Base-by-base conservation (phyloP, 2,329 filamentous ascomycete species). In the Colletotrichum endophyticum region DNA sequence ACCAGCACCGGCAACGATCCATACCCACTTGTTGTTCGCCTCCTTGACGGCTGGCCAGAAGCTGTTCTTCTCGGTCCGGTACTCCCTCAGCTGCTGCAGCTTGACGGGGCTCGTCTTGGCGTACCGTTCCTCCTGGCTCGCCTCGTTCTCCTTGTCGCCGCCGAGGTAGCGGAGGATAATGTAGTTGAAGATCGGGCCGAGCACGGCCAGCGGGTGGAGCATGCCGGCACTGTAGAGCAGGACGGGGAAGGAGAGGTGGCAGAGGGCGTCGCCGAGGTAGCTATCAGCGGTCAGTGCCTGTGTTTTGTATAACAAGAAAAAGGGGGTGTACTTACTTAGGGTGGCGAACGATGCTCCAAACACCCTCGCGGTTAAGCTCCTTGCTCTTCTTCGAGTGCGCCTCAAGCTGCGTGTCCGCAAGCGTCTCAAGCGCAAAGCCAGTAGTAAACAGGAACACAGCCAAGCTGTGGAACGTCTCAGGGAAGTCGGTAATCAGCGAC, bases 281-380 rank as follows among this genome's bases (percentile, higher is more conserved):
- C 90, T 92, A 67, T 36, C 39, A 67, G 15, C 25, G 7, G 66
- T n/a, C 49, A 56, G 53, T 16, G 3, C 32, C 27, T 11, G 1
- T 19, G 1, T 28, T 12, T 61, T 0, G 8, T 2, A 11, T n/a
- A 0, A 15, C 2, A n/a, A 3, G 15, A 19, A 28, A 25, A 19
- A 39, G 6, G 16, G 39, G 19, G 32, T 34, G n/a, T 13, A 84
- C 89, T 82, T 85, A 92, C 90, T 92, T 92, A 1, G 91, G 91
- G 83, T 92, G 91, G 66, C 91, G 84, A 30, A 92, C 90, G 36
- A 92, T 87, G 78, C 89, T 91, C 90, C 90, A 92, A 34, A 93
- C 91, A 15, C 91, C 91, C n/a, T 90, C 86, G 16, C 88, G 87
- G 19, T 85, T 84, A 27, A 87, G 81, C 61, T 84, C 83, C 76